These are phyloP conservation scores for Amauroascus verrucosus DNA, from an alignment of 2,329 filamentous ascomycete species.

Conservation along the genomic window DNA sequence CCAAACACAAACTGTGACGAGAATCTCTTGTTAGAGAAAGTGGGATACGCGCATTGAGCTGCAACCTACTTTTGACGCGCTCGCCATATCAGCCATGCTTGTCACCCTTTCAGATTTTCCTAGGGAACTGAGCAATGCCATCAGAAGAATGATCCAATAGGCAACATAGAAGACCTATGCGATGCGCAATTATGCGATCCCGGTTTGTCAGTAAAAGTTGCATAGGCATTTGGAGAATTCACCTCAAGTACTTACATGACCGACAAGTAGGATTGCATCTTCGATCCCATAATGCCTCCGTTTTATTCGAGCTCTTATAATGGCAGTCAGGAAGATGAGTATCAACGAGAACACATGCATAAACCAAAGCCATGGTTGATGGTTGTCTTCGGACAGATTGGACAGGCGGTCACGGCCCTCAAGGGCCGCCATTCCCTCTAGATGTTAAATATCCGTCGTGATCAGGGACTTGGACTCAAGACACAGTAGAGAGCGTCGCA, in stretches of 20 bases:
- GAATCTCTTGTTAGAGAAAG: neutral
- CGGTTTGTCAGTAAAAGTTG: neutral
- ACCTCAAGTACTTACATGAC: constrained; percentile 5
- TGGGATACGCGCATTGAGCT: neutral
- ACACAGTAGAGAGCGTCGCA: neutral
- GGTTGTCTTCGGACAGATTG: constrained; percentile 6
- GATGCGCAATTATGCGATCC: neutral
- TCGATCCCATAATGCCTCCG: constrained; percentile 5
- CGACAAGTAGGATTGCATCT: neutral
- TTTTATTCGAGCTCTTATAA: constrained; percentile 5
- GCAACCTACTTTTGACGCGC: constrained; percentile 5
- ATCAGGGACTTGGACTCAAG: neutral
- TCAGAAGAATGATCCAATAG: constrained; percentile 3
- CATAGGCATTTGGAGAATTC: neutral
- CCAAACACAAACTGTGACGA: constrained; percentile 2
- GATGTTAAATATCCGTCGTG: neutral
- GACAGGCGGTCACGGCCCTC: neutral
- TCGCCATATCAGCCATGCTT: neutral
- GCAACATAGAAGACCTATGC: constrained; percentile 1
- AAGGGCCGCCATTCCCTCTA: neutral
- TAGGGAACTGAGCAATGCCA: neutral
- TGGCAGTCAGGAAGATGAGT: constrained; percentile 1
- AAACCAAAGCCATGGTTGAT: constrained; percentile 10
- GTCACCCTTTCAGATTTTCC: constrained; percentile 2
- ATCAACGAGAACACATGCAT: constrained; percentile 5